Base-by-base conservation (phyloP, 192 early-diverging fungal species). In the Entomortierella lignicola region DNA sequence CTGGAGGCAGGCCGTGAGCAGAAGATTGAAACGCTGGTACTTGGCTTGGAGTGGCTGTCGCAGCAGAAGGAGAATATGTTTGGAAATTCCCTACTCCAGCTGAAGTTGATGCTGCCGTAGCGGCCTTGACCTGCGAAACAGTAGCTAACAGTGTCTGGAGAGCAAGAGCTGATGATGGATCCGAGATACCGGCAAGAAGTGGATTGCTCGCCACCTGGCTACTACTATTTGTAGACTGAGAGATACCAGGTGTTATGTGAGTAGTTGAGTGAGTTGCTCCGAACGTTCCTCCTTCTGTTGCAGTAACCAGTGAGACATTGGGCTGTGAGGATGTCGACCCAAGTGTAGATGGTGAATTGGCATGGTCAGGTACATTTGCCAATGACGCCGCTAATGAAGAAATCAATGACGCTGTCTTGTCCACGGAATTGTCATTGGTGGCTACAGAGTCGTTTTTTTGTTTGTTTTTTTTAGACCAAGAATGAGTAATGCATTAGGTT, bases 101-200 rank as follows among this genome's bases (percentile, higher is more conserved):
- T 26, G 54, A 4, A 0, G 55, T 30, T 2, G 48, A 7, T 32
- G 56, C 17, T 26, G 61, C 74, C 4, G 74, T 37, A 10, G 62
- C 74, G 1, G 75, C 67, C 20, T 79, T 65, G 55, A 79, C 75
- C 26, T 79, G 66, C 13, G 61, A 70, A 20, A 66, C 68, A 8
- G 75, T 79, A 0, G 66, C 75, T 44, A 79, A 23, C 2, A 79
- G 39, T 2, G 66, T 79, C 31, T 79, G 75, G n/a, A 79, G 52
- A 0, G 75, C 75, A 17, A 66, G 68, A 10, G 75, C 75, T 0
- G 75, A 69, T 1, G 75, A 79, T 18, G 75, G 67, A 55, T 79
- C 75, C 1, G 75, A 64, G 2, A 69, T 55, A 3, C 75, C 68
- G 15, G 66, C 43, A 41, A 79, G 56, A 17, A 79, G 25, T 4